Conservation (phyloP, 441 rosid species). For the Pelargonium citronellum region DNA sequence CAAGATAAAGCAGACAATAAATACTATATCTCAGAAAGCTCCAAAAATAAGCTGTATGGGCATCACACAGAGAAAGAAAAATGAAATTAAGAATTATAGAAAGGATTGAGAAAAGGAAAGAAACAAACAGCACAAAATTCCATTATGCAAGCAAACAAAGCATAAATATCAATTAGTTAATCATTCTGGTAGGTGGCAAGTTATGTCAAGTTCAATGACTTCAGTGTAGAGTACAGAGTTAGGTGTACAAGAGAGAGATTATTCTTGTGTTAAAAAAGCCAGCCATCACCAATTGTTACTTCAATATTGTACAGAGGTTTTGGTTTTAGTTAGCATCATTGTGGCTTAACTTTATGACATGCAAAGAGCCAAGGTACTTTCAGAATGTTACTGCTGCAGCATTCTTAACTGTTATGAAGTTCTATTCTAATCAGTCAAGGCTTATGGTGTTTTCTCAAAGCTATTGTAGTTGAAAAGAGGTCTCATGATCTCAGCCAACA, state of each 20-base stretch:
- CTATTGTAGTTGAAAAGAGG: too few species aligned
- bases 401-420: too few species aligned
- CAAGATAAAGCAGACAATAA: conserved; percentile 4
- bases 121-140: conserved; percentile 19
- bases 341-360: neutral
- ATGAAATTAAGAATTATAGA: neutral
- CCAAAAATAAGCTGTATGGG: conserved; percentile 5
- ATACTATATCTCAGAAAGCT: neutral
- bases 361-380: neutral
- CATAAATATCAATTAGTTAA: neutral
- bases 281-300: neutral
- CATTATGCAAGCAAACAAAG: conserved; percentile 1
- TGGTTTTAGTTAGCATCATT: neutral
- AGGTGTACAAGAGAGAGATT: too few species aligned
- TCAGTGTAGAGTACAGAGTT: neutral
- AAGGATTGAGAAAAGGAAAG: neutral
- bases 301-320: neutral
- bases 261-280: neutral
- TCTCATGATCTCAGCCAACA: too few species aligned
- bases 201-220: neutral
- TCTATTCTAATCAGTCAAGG: too few species aligned
- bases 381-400: neutral
- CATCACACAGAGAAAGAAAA: neutral
- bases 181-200: neutral
- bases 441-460: too few species aligned